Evolutionary conservation across 805 yeast genomes (phyloP).

Genomic region (Pichia pseudocactophila): DNA sequence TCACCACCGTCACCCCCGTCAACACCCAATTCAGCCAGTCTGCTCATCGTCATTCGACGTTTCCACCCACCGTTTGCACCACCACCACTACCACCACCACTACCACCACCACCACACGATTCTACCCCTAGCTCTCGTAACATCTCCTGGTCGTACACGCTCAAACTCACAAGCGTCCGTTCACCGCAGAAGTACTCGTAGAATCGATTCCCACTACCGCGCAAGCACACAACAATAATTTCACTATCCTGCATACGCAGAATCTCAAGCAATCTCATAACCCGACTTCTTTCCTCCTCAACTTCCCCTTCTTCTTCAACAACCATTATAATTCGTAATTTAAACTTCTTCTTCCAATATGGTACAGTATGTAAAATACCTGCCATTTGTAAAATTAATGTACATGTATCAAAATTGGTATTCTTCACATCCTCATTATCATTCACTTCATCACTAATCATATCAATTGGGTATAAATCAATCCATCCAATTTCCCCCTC

Average conservation of each 20-base stretch:
- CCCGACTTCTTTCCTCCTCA: slow-evolving; percentile 56
- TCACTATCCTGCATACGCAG: slow-evolving; percentile 72
- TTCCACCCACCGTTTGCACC: background rate
- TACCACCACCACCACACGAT: slow-evolving; percentile 69
- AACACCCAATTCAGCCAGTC: slow-evolving; percentile 16
- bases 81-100: background rate
- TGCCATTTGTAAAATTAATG: slow-evolving; percentile 86
- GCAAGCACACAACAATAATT: slow-evolving; percentile 64
- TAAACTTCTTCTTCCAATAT: slow-evolving; percentile 76
- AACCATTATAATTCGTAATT: slow-evolving; percentile 75
- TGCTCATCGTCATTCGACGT: slow-evolving; percentile 6
- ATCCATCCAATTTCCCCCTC: slow-evolving; percentile 40
- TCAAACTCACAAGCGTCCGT: slow-evolving; percentile 25
- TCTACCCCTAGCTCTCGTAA: slow-evolving; percentile 40
- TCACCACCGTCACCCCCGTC: slow-evolving; percentile 17
- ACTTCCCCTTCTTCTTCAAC: slow-evolving; percentile 72
- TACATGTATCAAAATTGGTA: slow-evolving; percentile 92
- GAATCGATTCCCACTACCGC: slow-evolving; percentile 41
- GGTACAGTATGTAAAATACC: slow-evolving; percentile 90
- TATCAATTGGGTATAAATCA: slow-evolving; percentile 93
- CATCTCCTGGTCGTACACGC: slow-evolving; percentile 31
- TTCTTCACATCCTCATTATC: slow-evolving; percentile 55
- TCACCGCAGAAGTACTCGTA: slow-evolving; percentile 80
- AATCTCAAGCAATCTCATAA: slow-evolving; percentile 56
- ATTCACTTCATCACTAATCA: slow-evolving; percentile 49